phyloP scores from a whole-genome alignment of 2,329 filamentous ascomycete genomes.

The Sphaerulina musiva region DNA sequence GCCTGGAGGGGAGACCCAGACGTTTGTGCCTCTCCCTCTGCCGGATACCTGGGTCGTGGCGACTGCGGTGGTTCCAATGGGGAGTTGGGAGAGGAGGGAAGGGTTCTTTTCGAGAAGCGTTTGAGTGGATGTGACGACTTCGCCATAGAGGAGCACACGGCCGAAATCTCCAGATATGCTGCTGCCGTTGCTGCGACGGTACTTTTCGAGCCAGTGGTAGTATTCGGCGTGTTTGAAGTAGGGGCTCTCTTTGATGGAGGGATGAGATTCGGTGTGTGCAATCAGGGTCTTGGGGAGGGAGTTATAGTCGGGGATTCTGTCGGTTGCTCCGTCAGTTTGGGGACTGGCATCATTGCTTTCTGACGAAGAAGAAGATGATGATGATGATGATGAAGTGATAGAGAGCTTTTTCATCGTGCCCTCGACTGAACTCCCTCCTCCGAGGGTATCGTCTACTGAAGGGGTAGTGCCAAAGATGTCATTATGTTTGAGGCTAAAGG shows the following conservation, averaged over 20 bases:
- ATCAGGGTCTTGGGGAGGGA: conserved; percentile 64
- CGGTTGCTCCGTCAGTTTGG: conserved; percentile 31
- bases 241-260: conserved; percentile 66
- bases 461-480: background rate
- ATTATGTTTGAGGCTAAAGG: conserved; percentile 46
- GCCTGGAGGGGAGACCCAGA: conserved; percentile 88
- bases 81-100: conserved; percentile 65
- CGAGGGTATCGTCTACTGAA: too few species aligned
- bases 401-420: background rate
- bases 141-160: conserved; percentile 71
- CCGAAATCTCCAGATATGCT: conserved; percentile 61
- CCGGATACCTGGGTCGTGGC: conserved; percentile 85
- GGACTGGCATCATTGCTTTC: conserved; percentile 21
- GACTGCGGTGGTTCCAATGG: conserved; percentile 77
- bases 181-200: conserved; percentile 48
- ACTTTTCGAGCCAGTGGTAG: conserved; percentile 64
- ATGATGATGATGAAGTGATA: background rate
- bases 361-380: too few species aligned
- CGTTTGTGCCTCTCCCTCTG: conserved; percentile 81
- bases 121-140: conserved; percentile 90
- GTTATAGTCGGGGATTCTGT: conserved; percentile 68
- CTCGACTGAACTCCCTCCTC: background rate
- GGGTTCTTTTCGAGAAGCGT: conserved; percentile 91
- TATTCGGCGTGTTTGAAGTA: conserved; percentile 79
- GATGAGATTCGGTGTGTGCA: conserved; percentile 61